A percentile compares a stretch with the other conserved stretches of the same genome.
phyloP scores from a whole-genome alignment of 306 rosid species.

The Notholithocarpus densiflorus region DNA sequence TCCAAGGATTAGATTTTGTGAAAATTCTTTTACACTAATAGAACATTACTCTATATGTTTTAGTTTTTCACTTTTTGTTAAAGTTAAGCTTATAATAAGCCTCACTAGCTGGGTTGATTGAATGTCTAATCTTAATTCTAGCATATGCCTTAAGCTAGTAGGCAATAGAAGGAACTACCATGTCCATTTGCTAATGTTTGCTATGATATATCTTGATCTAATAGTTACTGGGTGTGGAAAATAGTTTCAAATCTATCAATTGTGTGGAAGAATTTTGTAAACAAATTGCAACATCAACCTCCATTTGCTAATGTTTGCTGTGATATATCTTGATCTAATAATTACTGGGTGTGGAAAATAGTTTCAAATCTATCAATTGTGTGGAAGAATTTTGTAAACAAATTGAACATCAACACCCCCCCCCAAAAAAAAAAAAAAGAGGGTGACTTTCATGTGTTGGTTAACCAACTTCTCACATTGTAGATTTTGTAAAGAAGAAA shows the following conservation, averaged over 20 bases:
- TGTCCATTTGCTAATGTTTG: neutral
- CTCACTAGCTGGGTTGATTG: neutral
- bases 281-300: neutral
- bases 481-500: slow-evolving; percentile 29
- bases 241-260: neutral
- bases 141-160: neutral
- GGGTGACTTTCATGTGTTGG: neutral
- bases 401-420: neutral
- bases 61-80: too few species aligned
- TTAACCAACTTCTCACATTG: slow-evolving; percentile 2
- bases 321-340: neutral
- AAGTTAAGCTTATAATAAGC: too few species aligned
- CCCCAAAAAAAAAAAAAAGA: neutral
- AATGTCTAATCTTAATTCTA: neutral
- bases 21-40: too few species aligned
- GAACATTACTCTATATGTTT: neutral
- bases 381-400: neutral
- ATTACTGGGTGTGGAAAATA: neutral
- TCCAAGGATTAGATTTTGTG: neutral
- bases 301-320: neutral
- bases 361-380: neutral
- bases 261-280: neutral
- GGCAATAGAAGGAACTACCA: neutral
- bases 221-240: neutral
- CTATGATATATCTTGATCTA: neutral